Base-by-base conservation (phyloP, 495 filamentous ascomycete species). In the Podospora tetraspora region DNA sequence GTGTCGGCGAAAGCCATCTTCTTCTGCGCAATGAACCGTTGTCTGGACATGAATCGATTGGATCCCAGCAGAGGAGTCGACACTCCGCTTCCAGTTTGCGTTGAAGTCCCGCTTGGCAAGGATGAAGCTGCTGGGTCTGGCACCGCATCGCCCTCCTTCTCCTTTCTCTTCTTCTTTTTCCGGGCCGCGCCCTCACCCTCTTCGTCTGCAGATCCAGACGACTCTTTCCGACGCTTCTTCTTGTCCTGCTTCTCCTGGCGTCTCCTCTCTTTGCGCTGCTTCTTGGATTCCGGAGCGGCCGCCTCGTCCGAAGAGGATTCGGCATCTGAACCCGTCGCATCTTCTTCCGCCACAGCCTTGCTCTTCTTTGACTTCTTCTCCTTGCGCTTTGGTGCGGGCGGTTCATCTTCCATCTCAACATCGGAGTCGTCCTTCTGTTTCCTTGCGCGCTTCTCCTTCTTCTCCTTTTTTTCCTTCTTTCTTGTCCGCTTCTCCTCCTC, bases 21-120 rank as follows among this genome's bases (percentile, higher is more conserved):
- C 80, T 96, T 96, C 71, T 92, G 90, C 56, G 86, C 88, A 73
- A 94, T 94, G 73, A 91, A 89, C 60, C 90, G 83, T 63, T 87
- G 82, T 70, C 92, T 82, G 63, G 90, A 85, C 58, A 86, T 80
- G 73, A 90, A 88, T 63, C 90, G 84, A 25, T 81, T 85, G 32
- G 81, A 81, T 32, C 80, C 78, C 43, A 84, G 32, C 22, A 73
- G 79, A 61, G 82, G 77, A 9, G 79, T 78, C 29, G 81, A 77
- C 30, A 56, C 63, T 30, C 73, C 75, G 59, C 76, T 19, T 59
- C 62, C 72, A 70, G 22, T 67, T 29, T 74, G 70, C 9, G 71
- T 70, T 24, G 76, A 73, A 11, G 68, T 56, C 69, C 77, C 73
- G 37, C 73, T 76, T 43, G 59, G 30, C 19, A 69, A 34, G 68